These are phyloP conservation scores for Brasenia schreberi DNA, from an alignment of 164 flowering plant species.

Conservation along the genomic window DNA sequence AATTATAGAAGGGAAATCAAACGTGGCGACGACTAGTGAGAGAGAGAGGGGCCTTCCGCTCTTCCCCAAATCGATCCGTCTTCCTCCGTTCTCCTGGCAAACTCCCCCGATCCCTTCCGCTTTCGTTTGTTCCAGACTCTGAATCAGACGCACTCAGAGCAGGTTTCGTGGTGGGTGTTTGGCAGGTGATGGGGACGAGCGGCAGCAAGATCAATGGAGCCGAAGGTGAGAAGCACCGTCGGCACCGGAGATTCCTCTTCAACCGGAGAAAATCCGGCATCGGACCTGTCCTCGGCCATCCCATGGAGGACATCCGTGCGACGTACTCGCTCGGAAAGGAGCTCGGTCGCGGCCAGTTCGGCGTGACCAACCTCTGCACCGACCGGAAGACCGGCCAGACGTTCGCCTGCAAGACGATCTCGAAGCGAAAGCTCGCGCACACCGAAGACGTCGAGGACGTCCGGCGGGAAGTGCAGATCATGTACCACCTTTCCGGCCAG, in stretches of 20 bases:
- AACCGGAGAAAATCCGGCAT: conserved; percentile 1
- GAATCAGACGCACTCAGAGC: no score
- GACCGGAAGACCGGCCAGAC: conserved; percentile 16
- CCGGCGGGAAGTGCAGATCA: conserved; percentile 27
- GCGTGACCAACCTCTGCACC: conserved; percentile 18
- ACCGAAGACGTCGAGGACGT: conserved; percentile 26
- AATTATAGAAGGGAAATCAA: no score
- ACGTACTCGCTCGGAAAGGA: conserved; percentile 19
- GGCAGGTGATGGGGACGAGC: background rate
- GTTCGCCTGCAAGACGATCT: conserved; percentile 24
- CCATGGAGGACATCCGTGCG: conserved; percentile 10
- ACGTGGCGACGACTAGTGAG: background rate
- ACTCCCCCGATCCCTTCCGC: no score
- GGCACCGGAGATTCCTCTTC: background rate
- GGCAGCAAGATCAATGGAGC: background rate
- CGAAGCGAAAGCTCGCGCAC: conserved; percentile 20
- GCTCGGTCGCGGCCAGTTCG: conserved; percentile 29
- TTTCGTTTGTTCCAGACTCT: no score
- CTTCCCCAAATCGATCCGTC: background rate
- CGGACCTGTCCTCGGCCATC: conserved; percentile 8
- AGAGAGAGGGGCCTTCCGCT: background rate
- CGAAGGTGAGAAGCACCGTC: background rate
- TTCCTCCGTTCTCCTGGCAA: background rate
- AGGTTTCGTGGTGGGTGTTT: no score
- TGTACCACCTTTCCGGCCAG: conserved; percentile 27